phyloP scores from a whole-genome alignment of 2,329 filamentous ascomycete genomes.

The Herpotrichia juniperi region DNA sequence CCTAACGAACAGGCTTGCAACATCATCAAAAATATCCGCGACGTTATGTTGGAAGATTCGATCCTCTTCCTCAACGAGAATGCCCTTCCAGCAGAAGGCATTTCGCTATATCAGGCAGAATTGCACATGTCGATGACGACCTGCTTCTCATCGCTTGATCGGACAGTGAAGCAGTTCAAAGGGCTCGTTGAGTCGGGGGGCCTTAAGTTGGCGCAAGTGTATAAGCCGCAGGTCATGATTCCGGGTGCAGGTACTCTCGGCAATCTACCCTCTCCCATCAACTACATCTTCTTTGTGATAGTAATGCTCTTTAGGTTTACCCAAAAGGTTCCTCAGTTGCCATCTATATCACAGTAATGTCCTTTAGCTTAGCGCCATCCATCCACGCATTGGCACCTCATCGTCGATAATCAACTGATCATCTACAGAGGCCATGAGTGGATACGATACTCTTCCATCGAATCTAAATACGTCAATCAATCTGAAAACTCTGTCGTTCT shows the following conservation, averaged over 20 bases:
- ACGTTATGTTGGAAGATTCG: constrained; percentile 43
- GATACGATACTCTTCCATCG: too few species aligned
- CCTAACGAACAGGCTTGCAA: constrained; percentile 35
- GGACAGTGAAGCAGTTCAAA: constrained; percentile 48
- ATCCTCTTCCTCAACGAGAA: constrained; percentile 54
- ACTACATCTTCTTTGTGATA: too few species aligned
- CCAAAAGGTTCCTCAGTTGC: too few species aligned
- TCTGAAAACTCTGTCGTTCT: too few species aligned
- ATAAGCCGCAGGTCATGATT: background rate
- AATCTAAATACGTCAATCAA: too few species aligned
- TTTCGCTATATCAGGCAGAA: constrained; percentile 35
- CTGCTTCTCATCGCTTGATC: constrained; percentile 43
- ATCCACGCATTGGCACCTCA: too few species aligned
- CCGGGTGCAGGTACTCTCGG: background rate
- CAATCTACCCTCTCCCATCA: too few species aligned
- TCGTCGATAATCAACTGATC: too few species aligned
- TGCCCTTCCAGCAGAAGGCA: constrained; percentile 46
- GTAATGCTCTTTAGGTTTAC: too few species aligned
- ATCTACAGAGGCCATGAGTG: too few species aligned
- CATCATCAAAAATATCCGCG: constrained; percentile 42
- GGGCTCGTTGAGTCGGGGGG: constrained; percentile 39
- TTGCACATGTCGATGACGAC: constrained; percentile 53
- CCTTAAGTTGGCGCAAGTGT: constrained; percentile 32
- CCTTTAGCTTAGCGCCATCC: too few species aligned
- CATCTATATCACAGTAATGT: too few species aligned